Base-by-base conservation (phyloP, 257 asterid species). In the Petunia axillaris region DNA sequence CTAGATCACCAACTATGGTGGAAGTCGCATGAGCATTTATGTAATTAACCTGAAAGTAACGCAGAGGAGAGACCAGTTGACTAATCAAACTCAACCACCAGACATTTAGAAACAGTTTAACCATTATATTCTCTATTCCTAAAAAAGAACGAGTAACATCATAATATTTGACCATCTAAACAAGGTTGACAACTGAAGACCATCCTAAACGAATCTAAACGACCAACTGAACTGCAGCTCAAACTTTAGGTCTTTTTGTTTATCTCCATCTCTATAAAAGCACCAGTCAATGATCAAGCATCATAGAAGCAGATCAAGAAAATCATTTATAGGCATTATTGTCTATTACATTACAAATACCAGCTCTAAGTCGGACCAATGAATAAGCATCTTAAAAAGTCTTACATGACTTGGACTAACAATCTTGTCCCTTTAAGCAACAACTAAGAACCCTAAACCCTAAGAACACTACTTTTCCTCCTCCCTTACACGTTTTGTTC, bases 1-100 rank as follows among this genome's bases (percentile, higher is more conserved):
- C 97, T 64, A 94, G 84, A 85, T 94, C 98, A 82, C 98, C 98
- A 16, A 93, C 98, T 46, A 94, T 7, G 41, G 97, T 94, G 71
- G 98, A 94, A 81, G 98, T 94, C 68, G 98, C 98, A 84, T 94
- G 98, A 60, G 97, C 97, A 82, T 94, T 94, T 64, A 94, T 94
- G 88, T 93, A 94, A 84, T 94, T 94, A 76, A 94, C 98, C 98
- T 94, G 91, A 83, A 80, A 87, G 65, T n/a, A 60, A 84, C 55
- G 38, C 74, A 8, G 16, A 64, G 59, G 78, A 41, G 36, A 79
- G 25, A 25, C 25, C 25, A 25, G 25, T 25, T 25, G 25, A 25
- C 25, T 25, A 25, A 25, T 25, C 25, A 4, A 52, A 52, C 55
- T 52, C 14, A 9, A 9, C 39, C 14, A 4, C 55, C 15, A 4